These are phyloP conservation scores for Kwoniella botswanensis DNA, from an alignment of 768 basidiomycete species.

Conservation along the genomic window DNA sequence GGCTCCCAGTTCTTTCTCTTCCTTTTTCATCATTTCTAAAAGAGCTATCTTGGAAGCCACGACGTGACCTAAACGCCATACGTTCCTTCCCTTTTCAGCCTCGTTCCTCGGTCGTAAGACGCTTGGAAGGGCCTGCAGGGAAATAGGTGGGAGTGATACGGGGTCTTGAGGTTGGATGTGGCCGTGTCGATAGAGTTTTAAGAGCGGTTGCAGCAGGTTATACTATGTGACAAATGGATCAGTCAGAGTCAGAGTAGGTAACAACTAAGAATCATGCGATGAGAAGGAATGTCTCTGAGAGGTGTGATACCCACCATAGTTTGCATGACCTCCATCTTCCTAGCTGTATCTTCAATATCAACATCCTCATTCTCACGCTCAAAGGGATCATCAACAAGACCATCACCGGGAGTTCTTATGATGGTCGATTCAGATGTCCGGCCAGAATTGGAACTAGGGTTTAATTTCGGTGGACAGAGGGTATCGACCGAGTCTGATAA, in stretches of 20 bases:
- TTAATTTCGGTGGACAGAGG: conserved; percentile 15
- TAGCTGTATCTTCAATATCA: conserved; percentile 2
- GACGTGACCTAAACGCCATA: conserved; percentile 36
- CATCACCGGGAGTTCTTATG: conserved; percentile 22
- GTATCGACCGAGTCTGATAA: conserved; percentile 14
- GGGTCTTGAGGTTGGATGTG: conserved; percentile 49
- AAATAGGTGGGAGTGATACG: conserved; percentile 43
- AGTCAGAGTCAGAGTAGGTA: not conserved
- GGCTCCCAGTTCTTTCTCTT: not conserved
- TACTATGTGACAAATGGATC: conserved; percentile 18
- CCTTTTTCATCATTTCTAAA: conserved; percentile 13
- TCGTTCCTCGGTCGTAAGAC: conserved; percentile 38
- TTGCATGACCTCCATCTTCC: conserved; percentile 26
- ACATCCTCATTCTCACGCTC: not conserved
- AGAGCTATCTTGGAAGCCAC: conserved; percentile 28
- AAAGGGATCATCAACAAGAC: conserved; percentile 1
- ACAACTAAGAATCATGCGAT: not conserved
- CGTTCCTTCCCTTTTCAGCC: conserved; percentile 40
- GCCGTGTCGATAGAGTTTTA: conserved; percentile 44
- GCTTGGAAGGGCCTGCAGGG: conserved; percentile 31
- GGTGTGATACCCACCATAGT: conserved; percentile 30
- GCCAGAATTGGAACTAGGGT: conserved; percentile 15
- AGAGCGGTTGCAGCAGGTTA: conserved; percentile 41
- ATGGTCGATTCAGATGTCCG: conserved; percentile 25
- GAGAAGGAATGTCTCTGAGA: no score